A percentile compares a stretch with the other conserved stretches of the same genome.
Conservation (phyloP, 164 flowering plant species). For the Magnolia officinalis region DNA sequence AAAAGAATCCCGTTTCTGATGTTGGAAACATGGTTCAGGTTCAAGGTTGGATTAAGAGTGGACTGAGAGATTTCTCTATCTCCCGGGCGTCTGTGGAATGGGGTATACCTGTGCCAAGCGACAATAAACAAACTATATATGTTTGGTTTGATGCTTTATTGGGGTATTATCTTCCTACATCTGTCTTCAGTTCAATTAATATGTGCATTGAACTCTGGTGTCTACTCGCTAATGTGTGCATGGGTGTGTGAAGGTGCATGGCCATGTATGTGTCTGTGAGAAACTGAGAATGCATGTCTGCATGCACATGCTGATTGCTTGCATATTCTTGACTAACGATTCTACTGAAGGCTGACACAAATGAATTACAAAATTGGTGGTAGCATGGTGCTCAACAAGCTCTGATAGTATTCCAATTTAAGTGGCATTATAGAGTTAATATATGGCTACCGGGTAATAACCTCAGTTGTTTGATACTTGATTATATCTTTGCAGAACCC, state of each 20-base stretch:
- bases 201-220: background rate
- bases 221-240: too few species aligned
- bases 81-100: constrained; percentile 93
- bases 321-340: background rate
- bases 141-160: constrained; percentile 98
- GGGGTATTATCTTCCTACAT: constrained; percentile 52
- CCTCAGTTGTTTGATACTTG: too few species aligned
- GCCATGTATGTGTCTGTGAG: background rate
- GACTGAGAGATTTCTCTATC: constrained; percentile 88
- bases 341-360: background rate
- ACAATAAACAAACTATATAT: constrained; percentile 81
- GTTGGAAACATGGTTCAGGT: constrained; percentile 43
- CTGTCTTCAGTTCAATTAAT: background rate
- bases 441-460: too few species aligned
- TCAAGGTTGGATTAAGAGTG: constrained; percentile 84
- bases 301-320: background rate
- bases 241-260: background rate
- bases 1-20: too few species aligned
- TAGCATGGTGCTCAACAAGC: too few species aligned
- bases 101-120: constrained; percentile 95
- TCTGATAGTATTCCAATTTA: too few species aligned
- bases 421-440: too few species aligned
- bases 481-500: too few species aligned
- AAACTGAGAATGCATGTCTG: background rate
- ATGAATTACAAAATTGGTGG: background rate